A percentile compares a stretch with the other conserved stretches of the same genome.
Evolutionary conservation across 805 yeast species (phyloP).

Genomic region (Schizosaccharomyces lindneri): DNA sequence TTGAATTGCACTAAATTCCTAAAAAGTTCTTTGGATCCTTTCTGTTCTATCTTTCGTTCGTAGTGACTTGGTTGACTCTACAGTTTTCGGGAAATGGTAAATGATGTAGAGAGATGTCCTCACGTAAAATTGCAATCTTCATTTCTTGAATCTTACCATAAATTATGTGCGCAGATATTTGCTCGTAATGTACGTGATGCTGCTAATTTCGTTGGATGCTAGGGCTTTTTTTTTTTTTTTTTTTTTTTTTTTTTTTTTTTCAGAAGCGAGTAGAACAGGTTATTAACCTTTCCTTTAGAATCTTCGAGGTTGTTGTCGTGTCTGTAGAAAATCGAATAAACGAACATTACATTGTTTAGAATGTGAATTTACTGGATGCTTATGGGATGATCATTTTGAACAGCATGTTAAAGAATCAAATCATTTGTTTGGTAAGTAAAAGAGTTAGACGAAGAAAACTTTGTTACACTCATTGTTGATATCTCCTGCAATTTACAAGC

Average conservation of each 20-base stretch:
- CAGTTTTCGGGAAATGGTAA: neutral
- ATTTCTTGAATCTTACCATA: neutral
- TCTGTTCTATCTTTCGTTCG: no score
- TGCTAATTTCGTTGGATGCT: neutral
- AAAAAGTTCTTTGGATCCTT: no score
- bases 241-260: neutral
- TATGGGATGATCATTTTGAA: constrained; percentile 6
- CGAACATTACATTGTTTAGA: constrained; percentile 9
- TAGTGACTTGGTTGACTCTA: neutral
- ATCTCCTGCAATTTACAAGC: no score
- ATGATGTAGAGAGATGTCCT: neutral
- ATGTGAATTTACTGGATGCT: constrained; percentile 9
- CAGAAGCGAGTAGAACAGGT: neutral
- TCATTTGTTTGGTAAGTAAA: constrained; percentile 9
- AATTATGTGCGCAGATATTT: neutral
- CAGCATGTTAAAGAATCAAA: constrained; percentile 8
- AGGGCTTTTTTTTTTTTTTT: neutral
- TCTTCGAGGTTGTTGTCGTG: neutral
- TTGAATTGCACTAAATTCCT: no score
- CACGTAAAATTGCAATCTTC: neutral
- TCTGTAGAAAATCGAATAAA: neutral
- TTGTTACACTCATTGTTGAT: no score
- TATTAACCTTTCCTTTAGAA: neutral
- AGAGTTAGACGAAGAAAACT: no score
- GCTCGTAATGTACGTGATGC: neutral